Percentiles rank a stretch among this genome's conserved stretches.
Conservation (phyloP, 371 early-diverging fungal genomes). For the Paramicrosporidium saccamoebae region DNA sequence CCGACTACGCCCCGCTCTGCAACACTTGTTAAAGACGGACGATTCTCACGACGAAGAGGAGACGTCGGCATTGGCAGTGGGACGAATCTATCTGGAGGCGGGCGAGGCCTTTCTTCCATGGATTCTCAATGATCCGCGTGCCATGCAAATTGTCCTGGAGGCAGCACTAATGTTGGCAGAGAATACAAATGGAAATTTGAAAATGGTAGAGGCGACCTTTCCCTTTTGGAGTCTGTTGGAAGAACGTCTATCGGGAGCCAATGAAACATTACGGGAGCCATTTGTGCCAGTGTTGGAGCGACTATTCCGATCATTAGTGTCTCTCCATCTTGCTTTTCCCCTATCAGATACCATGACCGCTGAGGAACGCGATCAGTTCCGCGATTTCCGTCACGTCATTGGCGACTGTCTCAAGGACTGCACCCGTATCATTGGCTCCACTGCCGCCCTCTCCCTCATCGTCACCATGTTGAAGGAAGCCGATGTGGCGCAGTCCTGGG, state of each 20-base stretch:
- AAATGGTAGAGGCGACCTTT: slow-evolving; percentile 40
- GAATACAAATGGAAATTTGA: slow-evolving; percentile 18
- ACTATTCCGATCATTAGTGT: slow-evolving; percentile 41
- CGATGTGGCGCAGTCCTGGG: slow-evolving; percentile 5
- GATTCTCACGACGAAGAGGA: slow-evolving; percentile 21
- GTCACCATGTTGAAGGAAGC: slow-evolving; percentile 7
- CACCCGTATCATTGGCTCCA: slow-evolving; percentile 32
- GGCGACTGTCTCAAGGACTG: slow-evolving; percentile 90
- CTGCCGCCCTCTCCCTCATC: slow-evolving; percentile 21
- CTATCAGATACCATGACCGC: slow-evolving; percentile 17
- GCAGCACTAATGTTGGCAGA: slow-evolving; percentile 38
- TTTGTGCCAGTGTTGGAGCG: slow-evolving; percentile 21
- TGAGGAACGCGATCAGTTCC: slow-evolving; percentile 61
- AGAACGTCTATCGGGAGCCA: slow-evolving; percentile 15
- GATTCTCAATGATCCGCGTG: slow-evolving; percentile 18
- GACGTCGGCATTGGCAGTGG: slow-evolving; percentile 29
- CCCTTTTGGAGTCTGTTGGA: slow-evolving; percentile 52
- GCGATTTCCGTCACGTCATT: slow-evolving; percentile 71
- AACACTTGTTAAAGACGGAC: slow-evolving; percentile 9
- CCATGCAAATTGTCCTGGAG: slow-evolving; percentile 25
- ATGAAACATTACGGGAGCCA: slow-evolving; percentile 5
- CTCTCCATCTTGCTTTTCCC: slow-evolving; percentile 45
- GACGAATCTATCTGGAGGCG: slow-evolving; percentile 46
- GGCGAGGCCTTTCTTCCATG: slow-evolving; percentile 45
- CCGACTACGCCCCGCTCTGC: slow-evolving; percentile 12